Percentiles rank a stretch among this genome's conserved stretches.
Evolutionary conservation across 129 eudicot genomes (phyloP).

Genomic region (Heracleum sosnowskyi): DNA sequence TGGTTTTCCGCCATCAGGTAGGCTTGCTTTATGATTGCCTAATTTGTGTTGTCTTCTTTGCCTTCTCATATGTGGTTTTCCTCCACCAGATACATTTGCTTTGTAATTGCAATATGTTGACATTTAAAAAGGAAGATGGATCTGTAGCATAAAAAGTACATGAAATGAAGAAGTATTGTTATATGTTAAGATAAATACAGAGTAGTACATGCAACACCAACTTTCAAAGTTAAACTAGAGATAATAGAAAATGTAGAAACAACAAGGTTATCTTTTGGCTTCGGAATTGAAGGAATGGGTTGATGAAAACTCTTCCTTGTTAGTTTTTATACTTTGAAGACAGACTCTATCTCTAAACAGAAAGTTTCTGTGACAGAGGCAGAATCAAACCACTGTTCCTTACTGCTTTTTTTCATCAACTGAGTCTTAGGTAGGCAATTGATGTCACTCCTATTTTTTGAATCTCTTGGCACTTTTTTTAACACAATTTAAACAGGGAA

Average conservation of each 20-base stretch:
- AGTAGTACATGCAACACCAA: neutral
- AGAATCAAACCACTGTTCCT: neutral
- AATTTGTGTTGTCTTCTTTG: conserved; percentile 66
- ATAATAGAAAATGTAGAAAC: neutral
- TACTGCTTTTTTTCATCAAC: neutral
- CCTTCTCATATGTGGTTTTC: conserved; percentile 61
- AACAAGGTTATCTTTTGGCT: neutral
- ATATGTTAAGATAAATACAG: neutral
- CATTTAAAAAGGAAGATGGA: neutral
- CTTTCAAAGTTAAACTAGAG: neutral
- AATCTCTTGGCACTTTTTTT: neutral
- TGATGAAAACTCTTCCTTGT: no score
- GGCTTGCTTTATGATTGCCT: conserved; percentile 13
- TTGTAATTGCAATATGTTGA: neutral
- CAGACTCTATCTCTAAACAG: no score
- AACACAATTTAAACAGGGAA: neutral
- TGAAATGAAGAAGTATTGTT: neutral
- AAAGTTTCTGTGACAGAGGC: no score
- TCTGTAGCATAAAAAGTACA: neutral
- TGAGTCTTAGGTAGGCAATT: neutral
- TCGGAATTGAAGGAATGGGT: neutral
- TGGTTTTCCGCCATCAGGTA: conserved; percentile 95
- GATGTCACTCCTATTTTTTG: neutral
- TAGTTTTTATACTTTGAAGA: no score
- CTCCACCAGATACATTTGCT: conserved; percentile 62